phyloP scores from a whole-genome alignment of 2,329 filamentous ascomycete genomes.

The Pseudocercospora fuligena region DNA sequence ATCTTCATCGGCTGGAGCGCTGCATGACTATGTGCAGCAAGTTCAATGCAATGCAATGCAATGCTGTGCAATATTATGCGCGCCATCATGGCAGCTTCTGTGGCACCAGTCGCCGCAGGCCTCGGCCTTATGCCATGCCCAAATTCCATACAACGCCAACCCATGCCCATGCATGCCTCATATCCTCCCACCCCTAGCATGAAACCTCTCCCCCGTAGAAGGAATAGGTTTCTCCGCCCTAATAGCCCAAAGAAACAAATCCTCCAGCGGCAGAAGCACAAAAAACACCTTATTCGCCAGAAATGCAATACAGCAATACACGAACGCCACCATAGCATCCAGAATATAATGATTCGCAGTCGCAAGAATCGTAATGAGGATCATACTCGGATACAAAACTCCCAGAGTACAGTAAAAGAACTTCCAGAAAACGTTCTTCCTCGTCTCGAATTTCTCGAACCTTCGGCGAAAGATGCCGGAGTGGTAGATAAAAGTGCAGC shows the following conservation, averaged over 20 bases:
- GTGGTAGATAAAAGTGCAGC: slow-evolving; percentile 56
- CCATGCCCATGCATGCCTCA: not conserved
- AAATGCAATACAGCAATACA: slow-evolving; percentile 49
- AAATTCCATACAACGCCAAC: too few relatives aligned
- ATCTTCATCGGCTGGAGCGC: too few relatives aligned
- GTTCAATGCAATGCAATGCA: too few relatives aligned
- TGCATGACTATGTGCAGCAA: too few relatives aligned
- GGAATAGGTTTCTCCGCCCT: slow-evolving; percentile 58
- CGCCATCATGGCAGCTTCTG: too few relatives aligned
- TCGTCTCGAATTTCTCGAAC: slow-evolving; percentile 46
- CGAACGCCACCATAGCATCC: slow-evolving; percentile 57
- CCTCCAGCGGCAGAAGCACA: slow-evolving; percentile 57
- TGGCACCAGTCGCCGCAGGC: too few relatives aligned
- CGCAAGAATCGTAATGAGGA: slow-evolving; percentile 62
- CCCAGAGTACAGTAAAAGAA: slow-evolving; percentile 53
- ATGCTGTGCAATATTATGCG: too few relatives aligned
- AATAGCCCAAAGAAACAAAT: slow-evolving; percentile 54
- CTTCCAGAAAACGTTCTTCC: slow-evolving; percentile 50
- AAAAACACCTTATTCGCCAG: slow-evolving; percentile 55
- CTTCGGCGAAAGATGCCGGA: slow-evolving; percentile 47
- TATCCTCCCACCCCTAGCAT: slow-evolving; percentile 23
- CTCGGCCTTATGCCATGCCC: too few relatives aligned
- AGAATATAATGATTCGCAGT: slow-evolving; percentile 66
- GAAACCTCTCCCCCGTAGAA: slow-evolving; percentile 55
- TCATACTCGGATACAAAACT: slow-evolving; percentile 58